Percentiles rank a stretch among this genome's conserved stretches.
These are phyloP conservation scores for Lycium barbarum DNA, from an alignment of 257 asterid genomes.

Conservation along the genomic window DNA sequence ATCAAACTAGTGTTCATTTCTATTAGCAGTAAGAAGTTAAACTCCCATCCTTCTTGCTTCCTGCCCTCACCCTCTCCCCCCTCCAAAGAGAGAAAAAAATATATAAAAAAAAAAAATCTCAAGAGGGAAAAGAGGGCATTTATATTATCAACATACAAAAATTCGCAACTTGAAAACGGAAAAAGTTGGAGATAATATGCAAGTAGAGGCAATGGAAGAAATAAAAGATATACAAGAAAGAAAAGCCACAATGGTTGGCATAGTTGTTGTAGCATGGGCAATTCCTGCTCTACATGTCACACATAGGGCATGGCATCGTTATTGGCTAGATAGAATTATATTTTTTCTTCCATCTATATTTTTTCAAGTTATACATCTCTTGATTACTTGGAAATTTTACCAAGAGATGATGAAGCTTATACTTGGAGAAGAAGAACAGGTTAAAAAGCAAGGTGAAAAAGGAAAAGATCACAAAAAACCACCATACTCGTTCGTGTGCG, in stretches of 20 bases:
- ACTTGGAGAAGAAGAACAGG: not conserved
- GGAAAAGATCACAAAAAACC: not conserved
- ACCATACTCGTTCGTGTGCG: not conserved
- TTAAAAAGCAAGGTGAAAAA: not conserved
- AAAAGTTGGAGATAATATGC: slow-evolving; percentile 24
- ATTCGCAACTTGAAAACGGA: not conserved
- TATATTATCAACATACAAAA: slow-evolving; percentile 20
- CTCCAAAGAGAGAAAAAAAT: not conserved
- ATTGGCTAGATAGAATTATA: slow-evolving; percentile 14
- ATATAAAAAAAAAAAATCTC: not conserved
- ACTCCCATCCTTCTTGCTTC: slow-evolving; percentile 9
- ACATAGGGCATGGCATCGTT: slow-evolving; percentile 29
- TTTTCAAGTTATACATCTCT: slow-evolving; percentile 8
- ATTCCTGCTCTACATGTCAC: slow-evolving; percentile 26
- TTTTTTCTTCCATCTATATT: slow-evolving; percentile 9
- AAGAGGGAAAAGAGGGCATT: slow-evolving; percentile 29
- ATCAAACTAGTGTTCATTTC: slow-evolving; percentile 13
- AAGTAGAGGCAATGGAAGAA: slow-evolving; percentile 26
- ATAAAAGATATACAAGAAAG: slow-evolving; percentile 27
- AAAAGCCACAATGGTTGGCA: slow-evolving; percentile 25
- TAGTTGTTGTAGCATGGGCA: slow-evolving; percentile 24
- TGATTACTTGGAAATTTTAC: slow-evolving; percentile 25
- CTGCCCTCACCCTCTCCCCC: slow-evolving; percentile 19
- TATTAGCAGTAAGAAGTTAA: not conserved
- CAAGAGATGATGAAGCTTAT: slow-evolving; percentile 19